phyloP scores from a whole-genome alignment of 306 rosid genomes.

The Aeschynomene evenia region DNA sequence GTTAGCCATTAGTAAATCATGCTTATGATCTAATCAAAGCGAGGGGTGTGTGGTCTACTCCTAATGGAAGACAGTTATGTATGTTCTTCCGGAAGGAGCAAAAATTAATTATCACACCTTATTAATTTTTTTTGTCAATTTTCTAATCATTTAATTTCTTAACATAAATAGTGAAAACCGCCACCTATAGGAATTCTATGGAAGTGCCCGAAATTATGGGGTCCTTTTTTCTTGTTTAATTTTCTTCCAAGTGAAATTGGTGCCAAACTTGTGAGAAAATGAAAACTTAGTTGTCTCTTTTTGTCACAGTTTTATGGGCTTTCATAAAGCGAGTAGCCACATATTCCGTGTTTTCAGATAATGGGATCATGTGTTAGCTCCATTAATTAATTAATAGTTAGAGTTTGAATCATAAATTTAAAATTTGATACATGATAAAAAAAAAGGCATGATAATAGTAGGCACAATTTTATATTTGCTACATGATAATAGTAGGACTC shows the following conservation, averaged over 20 bases:
- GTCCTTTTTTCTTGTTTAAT: no score
- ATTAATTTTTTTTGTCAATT: not conserved
- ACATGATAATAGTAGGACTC: no score
- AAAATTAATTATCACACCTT: not conserved
- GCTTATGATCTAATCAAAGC: not conserved
- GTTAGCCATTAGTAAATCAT: no score
- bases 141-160: not conserved
- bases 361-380: no score
- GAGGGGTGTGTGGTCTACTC: not conserved
- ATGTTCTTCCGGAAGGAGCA: not conserved
- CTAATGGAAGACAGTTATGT: slow-evolving; percentile 9
- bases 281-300: not conserved
- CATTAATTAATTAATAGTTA: no score
- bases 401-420: no score
- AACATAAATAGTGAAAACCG: not conserved
- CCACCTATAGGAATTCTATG: not conserved
- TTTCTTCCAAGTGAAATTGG: not conserved
- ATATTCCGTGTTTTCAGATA: not conserved
- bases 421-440: no score
- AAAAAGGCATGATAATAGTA: no score
- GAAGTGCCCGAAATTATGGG: slow-evolving; percentile 18
- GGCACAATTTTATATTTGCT: no score
- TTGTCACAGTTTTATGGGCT: not conserved
- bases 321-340: not conserved
- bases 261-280: slow-evolving; percentile 10